Base-by-base conservation (phyloP, 495 filamentous ascomycete genomes). In the Geopyxis carbonaria region DNA sequence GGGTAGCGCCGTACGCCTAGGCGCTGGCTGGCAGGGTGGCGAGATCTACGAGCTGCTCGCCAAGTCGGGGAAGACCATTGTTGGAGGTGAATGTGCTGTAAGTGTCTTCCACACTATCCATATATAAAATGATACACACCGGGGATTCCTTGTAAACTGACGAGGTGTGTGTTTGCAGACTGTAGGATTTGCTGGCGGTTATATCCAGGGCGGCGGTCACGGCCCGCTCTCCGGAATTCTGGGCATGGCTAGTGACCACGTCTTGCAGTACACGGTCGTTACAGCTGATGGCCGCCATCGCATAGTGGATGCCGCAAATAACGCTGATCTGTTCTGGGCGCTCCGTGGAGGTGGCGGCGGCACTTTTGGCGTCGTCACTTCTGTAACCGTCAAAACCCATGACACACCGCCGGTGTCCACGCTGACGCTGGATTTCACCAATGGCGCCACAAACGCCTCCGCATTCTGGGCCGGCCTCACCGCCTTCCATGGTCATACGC, bases 311-410 rank as follows among this genome's bases (percentile, higher is more conserved):
- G 66, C 67, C 32, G 67, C 64, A 38, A 58, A 69, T 44, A 64
- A 77, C 42, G 33, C 57, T 0, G 76, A 80, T 50, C 48, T 80
- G 5, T 80, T 73, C 53, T 80, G 72, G 73, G 75, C 75, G 4
- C 61, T 78, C 27, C 61, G 67, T 23, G 76, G 75, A 1, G 75
- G 75, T 11, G 76, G 74, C 11, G 72, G 65, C 16, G 70, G 70
- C 13, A 76, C 72, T 6, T 79, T 73, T 31, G 74, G 69, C 2
- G 62, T 78, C 22, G 61, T 78, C n/a, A 67, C 61, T 33, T 69
- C 65, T 1, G 59, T 69, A 35, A 66, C 63, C 4, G 59, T 66
- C 40, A 69, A 67, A 47, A 66, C 59, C 25, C 64, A 63, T 40
- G 45, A 46, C 29, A 65, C 66, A 24, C 49, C 58, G 8, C 53